Conservation (phyloP, 176 grass and related monocot species). For the Chloris gayana region DNA sequence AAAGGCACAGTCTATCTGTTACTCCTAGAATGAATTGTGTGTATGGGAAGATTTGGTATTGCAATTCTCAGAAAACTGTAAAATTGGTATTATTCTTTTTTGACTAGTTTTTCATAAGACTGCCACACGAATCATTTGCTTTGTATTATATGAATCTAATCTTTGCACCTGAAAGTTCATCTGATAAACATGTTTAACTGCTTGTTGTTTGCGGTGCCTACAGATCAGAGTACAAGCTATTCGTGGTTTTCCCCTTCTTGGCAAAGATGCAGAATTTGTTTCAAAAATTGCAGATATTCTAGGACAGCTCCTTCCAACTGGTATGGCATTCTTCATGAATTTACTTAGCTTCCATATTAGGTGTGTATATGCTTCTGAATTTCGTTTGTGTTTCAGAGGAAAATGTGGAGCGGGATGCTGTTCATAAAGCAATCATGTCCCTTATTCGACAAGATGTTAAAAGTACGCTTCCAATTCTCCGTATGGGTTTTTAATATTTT, state of each 20-base stretch:
- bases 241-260: conserved; percentile 94
- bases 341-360: conserved; percentile 22
- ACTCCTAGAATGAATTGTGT: conserved; percentile 4
- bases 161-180: conserved; percentile 5
- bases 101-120: conserved; percentile 11
- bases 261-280: conserved; percentile 87
- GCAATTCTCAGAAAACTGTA: conserved; percentile 20
- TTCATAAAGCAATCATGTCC: conserved; percentile 94
- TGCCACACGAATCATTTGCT: neutral
- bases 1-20: neutral
- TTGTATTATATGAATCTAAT: neutral
- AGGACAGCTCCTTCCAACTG: conserved; percentile 82
- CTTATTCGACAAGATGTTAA: conserved; percentile 96
- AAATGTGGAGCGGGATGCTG: conserved; percentile 99
- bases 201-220: conserved; percentile 29
- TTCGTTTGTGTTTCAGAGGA: conserved; percentile 62
- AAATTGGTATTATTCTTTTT: neutral
- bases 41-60: neutral
- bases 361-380: conserved; percentile 32
- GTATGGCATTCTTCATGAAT: conserved; percentile 57
- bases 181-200: conserved; percentile 14
- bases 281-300: conserved; percentile 97
- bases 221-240: conserved; percentile 99
- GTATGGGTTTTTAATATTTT: conserved; percentile 26
- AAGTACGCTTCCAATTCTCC: conserved; percentile 53